Conservation (phyloP, 176 grass and related monocot species). For the Ensete ventricosum region DNA sequence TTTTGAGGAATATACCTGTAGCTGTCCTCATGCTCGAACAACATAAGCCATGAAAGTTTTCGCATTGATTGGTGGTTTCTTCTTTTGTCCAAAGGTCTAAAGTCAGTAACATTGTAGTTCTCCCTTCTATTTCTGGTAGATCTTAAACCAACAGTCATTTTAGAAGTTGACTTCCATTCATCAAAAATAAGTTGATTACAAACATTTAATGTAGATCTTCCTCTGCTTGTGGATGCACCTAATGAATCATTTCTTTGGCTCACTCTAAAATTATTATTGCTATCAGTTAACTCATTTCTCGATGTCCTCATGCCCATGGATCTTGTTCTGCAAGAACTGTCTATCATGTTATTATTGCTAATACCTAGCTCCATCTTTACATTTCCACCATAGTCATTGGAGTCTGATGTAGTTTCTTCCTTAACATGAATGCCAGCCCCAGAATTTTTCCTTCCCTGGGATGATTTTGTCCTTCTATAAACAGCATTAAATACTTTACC, state of each 20-base stretch:
- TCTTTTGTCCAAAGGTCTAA: constrained; percentile 42
- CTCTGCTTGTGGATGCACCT: constrained; percentile 68
- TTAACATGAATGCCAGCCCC: constrained; percentile 41
- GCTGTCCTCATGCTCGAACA: constrained; percentile 79
- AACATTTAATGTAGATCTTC: constrained; percentile 30
- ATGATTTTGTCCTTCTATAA: constrained; percentile 65
- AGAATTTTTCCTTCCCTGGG: constrained; percentile 37
- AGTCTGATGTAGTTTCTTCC: constrained; percentile 64
- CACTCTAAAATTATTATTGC: constrained; percentile 25
- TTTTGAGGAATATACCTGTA: constrained; percentile 95
- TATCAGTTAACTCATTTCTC: constrained; percentile 21
- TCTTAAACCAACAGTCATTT: constrained; percentile 58
- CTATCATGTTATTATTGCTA: constrained; percentile 43
- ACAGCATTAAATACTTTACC: constrained; percentile 41
- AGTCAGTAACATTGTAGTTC: constrained; percentile 34
- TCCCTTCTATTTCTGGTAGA: constrained; percentile 79
- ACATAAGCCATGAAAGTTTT: constrained; percentile 88
- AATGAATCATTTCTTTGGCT: constrained; percentile 46
- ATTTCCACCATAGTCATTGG: constrained; percentile 50
- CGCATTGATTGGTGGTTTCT: constrained; percentile 28
- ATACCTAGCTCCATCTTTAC: constrained; percentile 36
- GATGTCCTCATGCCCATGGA: constrained; percentile 27
- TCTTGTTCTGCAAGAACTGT: constrained; percentile 42
- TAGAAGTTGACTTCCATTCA: constrained; percentile 51
- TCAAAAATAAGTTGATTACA: constrained; percentile 26